phyloP scores from a whole-genome alignment of 2,329 filamentous ascomycete species.

The Ophiostoma perfectum region DNA sequence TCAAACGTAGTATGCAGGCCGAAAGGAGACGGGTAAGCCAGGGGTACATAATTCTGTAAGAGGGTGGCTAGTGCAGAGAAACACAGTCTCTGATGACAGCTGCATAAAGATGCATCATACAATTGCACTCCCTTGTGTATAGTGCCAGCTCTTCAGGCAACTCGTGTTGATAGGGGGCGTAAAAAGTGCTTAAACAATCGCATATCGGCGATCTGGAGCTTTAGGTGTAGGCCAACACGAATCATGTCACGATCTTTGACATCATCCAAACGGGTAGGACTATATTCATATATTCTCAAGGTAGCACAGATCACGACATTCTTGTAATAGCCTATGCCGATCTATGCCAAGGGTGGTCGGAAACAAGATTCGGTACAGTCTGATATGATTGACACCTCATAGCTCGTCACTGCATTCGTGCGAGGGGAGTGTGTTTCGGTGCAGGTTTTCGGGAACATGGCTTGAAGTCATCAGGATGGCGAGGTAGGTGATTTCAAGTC shows the following conservation, averaged over 20 bases:
- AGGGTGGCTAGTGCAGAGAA: background rate
- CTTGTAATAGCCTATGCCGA: no score
- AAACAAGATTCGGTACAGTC: no score
- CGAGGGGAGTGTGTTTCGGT: no score
- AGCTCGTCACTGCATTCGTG: no score
- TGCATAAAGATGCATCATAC: background rate
- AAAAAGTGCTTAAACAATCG: background rate
- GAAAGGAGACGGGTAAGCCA: background rate
- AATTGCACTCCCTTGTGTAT: background rate
- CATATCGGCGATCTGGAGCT: background rate
- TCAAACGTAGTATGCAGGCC: background rate
- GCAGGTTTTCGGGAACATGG: no score
- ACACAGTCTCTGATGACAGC: constrained; percentile 3
- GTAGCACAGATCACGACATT: constrained; percentile 4
- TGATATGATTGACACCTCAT: no score
- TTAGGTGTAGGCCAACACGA: background rate
- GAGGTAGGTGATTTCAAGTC: no score
- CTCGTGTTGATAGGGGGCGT: background rate
- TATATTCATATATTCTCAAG: background rate
- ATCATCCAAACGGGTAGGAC: no score
- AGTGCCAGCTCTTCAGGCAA: background rate
- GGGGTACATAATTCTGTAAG: background rate
- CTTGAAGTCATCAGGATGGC: no score
- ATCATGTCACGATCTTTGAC: background rate
- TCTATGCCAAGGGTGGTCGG: background rate